Evolutionary conservation across 345 rosid genomes (phyloP).

Genomic region (Citrus hindsii): DNA sequence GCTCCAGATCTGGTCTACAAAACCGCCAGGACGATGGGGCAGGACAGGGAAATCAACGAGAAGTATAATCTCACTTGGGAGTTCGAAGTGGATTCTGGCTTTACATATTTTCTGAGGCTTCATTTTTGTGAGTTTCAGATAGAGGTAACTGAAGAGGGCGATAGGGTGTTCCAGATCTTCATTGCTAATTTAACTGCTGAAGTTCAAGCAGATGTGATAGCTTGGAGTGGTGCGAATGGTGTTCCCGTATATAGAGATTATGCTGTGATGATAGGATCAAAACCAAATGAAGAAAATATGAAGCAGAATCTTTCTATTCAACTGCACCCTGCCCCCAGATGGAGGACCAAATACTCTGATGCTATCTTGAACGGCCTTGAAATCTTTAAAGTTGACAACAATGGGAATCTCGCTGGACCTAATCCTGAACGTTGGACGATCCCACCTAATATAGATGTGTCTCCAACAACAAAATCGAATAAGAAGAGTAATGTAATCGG

Average conservation of each 20-base stretch:
- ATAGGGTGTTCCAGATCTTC: conserved; percentile 11
- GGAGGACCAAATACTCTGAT: conserved; percentile 6
- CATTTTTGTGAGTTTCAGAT: conserved; percentile 47
- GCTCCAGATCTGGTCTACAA: conserved; percentile 33
- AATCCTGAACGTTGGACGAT: conserved; percentile 22
- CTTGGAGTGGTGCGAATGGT: conserved; percentile 8
- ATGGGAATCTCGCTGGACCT: conserved; percentile 3
- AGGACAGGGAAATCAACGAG: neutral
- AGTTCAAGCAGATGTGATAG: conserved; percentile 14
- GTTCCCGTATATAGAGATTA: conserved; percentile 28
- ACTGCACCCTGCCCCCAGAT: conserved; percentile 12
- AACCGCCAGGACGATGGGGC: conserved; percentile 36
- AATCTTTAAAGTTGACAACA: conserved; percentile 39
- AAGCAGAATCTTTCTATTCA: conserved; percentile 29
- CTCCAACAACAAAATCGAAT: neutral
- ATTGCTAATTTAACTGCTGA: conserved; percentile 21
- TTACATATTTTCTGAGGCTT: conserved; percentile 42
- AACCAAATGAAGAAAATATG: conserved; percentile 5
- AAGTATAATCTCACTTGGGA: conserved; percentile 43
- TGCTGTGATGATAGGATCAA: neutral
- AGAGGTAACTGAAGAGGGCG: neutral
- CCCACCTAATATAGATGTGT: neutral
- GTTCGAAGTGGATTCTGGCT: conserved; percentile 34
- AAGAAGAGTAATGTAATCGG: neutral
- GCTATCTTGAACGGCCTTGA: conserved; percentile 58